Evolutionary conservation across 2,329 filamentous ascomycete species (phyloP).

Genomic region (Bipolaris sorokiniana): DNA sequence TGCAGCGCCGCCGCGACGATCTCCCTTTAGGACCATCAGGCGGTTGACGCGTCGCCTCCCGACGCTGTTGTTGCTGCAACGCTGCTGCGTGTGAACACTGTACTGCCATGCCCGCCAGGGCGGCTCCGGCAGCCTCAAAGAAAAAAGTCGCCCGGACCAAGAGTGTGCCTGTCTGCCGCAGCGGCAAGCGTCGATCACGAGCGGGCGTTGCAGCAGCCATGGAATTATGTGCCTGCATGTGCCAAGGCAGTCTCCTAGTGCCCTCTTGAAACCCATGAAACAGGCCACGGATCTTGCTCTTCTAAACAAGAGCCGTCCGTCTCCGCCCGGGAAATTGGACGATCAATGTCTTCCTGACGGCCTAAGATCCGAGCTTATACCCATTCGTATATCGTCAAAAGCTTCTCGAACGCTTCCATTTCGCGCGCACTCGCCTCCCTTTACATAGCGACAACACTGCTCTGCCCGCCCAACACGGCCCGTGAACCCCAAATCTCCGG

Average conservation of each 20-base stretch:
- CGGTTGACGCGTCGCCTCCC: constrained; percentile 11
- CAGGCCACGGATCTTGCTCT: constrained; percentile 26
- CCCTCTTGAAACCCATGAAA: constrained; percentile 34
- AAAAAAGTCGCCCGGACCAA: constrained; percentile 23
- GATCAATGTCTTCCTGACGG: constrained; percentile 50
- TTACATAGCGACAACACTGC: constrained; percentile 34
- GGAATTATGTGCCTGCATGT: constrained; percentile 44
- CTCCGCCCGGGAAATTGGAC: constrained; percentile 49
- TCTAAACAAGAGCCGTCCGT: constrained; percentile 50
- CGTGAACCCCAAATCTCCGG: constrained; percentile 42
- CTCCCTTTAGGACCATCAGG: constrained; percentile 29
- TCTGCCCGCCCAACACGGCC: constrained; percentile 38
- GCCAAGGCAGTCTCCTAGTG: constrained; percentile 34
- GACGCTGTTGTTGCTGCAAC: not conserved
- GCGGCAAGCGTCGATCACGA: constrained; percentile 39
- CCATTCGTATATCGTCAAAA: constrained; percentile 43
- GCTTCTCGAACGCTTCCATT: constrained; percentile 46
- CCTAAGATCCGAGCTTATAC: constrained; percentile 43
- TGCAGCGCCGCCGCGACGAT: constrained; percentile 41
- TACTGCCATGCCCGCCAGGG: not conserved
- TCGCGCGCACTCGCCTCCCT: constrained; percentile 34
- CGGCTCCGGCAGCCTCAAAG: constrained; percentile 6
- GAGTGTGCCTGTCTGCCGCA: constrained; percentile 37
- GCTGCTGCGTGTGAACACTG: not conserved
- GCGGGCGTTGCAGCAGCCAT: constrained; percentile 29